These are phyloP conservation scores for Xylaria sp. DNA, from an alignment of 2,329 filamentous ascomycete species.

Conservation along the genomic window DNA sequence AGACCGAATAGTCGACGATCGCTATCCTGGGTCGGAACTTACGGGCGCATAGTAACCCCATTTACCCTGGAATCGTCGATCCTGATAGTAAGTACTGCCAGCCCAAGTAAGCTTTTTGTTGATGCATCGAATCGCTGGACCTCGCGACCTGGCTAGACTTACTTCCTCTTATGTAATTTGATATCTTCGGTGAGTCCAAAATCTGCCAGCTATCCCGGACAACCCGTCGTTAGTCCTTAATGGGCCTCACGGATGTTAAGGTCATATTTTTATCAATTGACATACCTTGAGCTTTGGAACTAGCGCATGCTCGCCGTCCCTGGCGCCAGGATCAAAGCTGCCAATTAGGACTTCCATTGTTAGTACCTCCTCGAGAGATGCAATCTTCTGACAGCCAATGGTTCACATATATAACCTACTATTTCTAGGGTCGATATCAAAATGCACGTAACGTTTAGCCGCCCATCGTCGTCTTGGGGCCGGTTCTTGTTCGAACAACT, in stretches of 20 bases:
- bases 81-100: background rate
- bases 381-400: background rate
- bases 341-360: background rate
- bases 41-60: background rate
- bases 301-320: background rate
- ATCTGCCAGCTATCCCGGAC: background rate
- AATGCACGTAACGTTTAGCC: background rate
- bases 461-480: background rate
- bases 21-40: background rate
- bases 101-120: background rate
- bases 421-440: background rate
- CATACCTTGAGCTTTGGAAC: background rate
- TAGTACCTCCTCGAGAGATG: background rate
- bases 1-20: background rate
- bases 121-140: background rate
- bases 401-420: background rate
- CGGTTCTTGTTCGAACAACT: background rate
- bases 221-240: background rate
- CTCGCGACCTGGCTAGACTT: background rate
- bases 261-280: background rate
- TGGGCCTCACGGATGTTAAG: background rate
- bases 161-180: background rate
- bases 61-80: background rate
- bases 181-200: background rate
- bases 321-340: background rate